Percentiles rank a stretch among this genome's conserved stretches.
Evolutionary conservation across 225 moss, liverwort and hornwort genomes (phyloP).

Genomic region (Asterella californica): DNA sequence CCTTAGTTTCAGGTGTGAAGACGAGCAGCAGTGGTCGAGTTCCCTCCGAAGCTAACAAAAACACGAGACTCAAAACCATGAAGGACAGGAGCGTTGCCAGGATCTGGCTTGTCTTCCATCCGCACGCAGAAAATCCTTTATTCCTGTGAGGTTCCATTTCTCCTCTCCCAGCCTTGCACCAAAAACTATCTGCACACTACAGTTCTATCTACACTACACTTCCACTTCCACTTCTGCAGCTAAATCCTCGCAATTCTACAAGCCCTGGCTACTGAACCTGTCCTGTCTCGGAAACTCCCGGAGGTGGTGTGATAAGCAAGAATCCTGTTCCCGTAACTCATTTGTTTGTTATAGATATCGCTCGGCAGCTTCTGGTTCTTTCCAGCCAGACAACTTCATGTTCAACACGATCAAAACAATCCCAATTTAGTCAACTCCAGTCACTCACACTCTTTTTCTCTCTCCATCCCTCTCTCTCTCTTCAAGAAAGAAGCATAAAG

Average conservation of each 20-base stretch:
- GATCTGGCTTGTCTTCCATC: constrained; percentile 12
- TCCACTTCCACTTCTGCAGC: neutral
- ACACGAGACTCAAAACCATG: constrained; percentile 24
- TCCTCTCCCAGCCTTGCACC: neutral
- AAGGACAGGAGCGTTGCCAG: constrained; percentile 21
- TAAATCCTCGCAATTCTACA: neutral
- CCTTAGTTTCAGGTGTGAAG: neutral
- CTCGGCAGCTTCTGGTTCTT: neutral
- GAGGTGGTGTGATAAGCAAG: neutral
- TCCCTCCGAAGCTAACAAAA: constrained; percentile 28
- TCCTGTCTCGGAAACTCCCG: neutral
- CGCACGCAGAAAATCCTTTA: neutral
- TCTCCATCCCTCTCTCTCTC: neutral
- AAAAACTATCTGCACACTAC: neutral
- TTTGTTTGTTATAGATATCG: too few relatives aligned
- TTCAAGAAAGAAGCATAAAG: neutral
- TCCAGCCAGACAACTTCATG: neutral
- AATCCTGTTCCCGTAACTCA: neutral
- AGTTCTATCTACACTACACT: neutral
- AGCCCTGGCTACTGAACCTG: neutral
- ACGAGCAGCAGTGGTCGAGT: constrained; percentile 10
- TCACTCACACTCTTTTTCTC: neutral
- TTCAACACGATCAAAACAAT: too few relatives aligned
- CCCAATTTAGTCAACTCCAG: neutral
- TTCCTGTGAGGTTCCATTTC: constrained; percentile 12